phyloP scores from a whole-genome alignment of 2,329 filamentous ascomycete species.

The Podosphaera leucotricha region DNA sequence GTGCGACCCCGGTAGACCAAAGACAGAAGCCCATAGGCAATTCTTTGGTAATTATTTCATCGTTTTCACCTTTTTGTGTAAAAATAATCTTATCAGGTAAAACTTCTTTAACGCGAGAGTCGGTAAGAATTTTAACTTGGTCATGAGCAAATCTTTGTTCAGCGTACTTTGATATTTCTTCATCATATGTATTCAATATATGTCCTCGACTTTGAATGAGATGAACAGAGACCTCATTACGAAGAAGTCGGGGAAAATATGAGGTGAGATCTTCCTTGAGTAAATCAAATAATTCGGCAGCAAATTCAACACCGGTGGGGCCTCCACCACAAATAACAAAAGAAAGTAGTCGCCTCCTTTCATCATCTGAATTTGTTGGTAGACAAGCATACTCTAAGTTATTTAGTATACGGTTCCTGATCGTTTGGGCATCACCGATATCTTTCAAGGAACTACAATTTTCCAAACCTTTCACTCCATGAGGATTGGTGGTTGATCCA shows the following conservation, averaged over 20 bases:
- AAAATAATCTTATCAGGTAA: conserved; percentile 66
- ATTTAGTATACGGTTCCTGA: conserved; percentile 67
- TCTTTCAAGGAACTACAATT: conserved; percentile 91
- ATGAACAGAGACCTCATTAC: conserved; percentile 94
- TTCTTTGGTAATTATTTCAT: conserved; percentile 63
- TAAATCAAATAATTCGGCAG: conserved; percentile 85
- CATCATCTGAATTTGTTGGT: conserved; percentile 76
- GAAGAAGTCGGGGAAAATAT: conserved; percentile 69
- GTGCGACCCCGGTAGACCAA: conserved; percentile 90
- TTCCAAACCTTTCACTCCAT: conserved; percentile 85
- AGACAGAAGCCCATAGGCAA: conserved; percentile 89
- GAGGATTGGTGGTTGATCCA: conserved; percentile 77
- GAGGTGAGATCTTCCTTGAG: conserved; percentile 77
- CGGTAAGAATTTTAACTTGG: conserved; percentile 75
- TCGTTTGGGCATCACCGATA: conserved; percentile 72
- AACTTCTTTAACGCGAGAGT: conserved; percentile 81
- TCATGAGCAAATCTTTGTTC: conserved; percentile 81
- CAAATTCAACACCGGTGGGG: conserved; percentile 92
- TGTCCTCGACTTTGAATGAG: conserved; percentile 86
- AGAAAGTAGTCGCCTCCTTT: conserved; percentile 66
- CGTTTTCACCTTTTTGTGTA: conserved; percentile 54
- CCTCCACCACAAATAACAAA: conserved; percentile 94
- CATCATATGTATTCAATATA: conserved; percentile 95
- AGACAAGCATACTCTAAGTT: conserved; percentile 82
- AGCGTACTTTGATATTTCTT: conserved; percentile 76